Evolutionary conservation across 805 yeast genomes (phyloP).

Genomic region (Nakazawaea wickerhamii): DNA sequence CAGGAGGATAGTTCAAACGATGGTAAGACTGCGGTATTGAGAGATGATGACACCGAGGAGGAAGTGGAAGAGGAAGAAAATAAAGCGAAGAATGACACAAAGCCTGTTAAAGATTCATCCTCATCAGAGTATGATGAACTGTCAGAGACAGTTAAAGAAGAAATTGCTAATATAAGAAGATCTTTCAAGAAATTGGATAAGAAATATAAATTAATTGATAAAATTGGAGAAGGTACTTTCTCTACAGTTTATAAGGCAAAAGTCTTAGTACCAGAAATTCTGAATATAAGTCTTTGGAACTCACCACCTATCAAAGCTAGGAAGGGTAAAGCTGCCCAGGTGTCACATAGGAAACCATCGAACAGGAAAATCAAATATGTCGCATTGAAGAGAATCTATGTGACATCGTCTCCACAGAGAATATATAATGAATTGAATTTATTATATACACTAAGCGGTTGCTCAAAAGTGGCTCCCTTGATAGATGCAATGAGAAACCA

Average conservation of each 20-base stretch:
- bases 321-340: not conserved
- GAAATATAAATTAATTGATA: slow-evolving; percentile 35
- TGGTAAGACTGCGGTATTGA: slow-evolving; percentile 8
- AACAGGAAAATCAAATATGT: slow-evolving; percentile 43
- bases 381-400: slow-evolving; percentile 90
- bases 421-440: slow-evolving; percentile 83
- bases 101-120: not conserved
- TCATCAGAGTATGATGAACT: slow-evolving; percentile 10
- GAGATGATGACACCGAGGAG: slow-evolving; percentile 15
- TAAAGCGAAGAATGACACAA: not conserved
- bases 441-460: slow-evolving; percentile 62
- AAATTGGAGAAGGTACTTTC: slow-evolving; percentile 81
- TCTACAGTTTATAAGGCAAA: slow-evolving; percentile 65
- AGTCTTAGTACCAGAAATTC: slow-evolving; percentile 27
- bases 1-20: slow-evolving; percentile 7
- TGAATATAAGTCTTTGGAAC: slow-evolving; percentile 18
- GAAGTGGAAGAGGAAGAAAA: slow-evolving; percentile 14
- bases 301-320: slow-evolving; percentile 23
- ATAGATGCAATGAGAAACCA: slow-evolving; percentile 81
- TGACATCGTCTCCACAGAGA: slow-evolving; percentile 90
- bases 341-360: slow-evolving; percentile 18
- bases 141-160: slow-evolving; percentile 28
- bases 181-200: slow-evolving; percentile 26
- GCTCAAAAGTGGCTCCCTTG: slow-evolving; percentile 77
- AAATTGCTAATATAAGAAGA: slow-evolving; percentile 23